Evolutionary conservation across 1,139 yeast species (phyloP).

Genomic region (Pichia sp.): DNA sequence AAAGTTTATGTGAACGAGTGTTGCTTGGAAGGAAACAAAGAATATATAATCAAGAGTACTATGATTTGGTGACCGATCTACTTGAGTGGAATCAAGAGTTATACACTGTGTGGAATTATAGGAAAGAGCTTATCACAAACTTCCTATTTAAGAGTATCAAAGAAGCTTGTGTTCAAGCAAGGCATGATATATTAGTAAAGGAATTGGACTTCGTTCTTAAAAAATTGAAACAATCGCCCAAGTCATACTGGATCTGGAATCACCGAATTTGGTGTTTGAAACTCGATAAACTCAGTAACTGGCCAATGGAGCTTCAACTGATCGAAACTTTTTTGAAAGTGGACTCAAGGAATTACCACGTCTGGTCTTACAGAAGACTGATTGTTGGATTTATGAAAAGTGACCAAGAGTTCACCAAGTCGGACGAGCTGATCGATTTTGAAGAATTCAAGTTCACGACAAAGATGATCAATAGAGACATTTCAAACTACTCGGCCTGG

Average conservation of each 20-base stretch:
- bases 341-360: slow-evolving; percentile 87
- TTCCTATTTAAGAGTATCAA: slow-evolving; percentile 30
- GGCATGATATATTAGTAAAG: slow-evolving; percentile 41
- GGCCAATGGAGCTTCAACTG: slow-evolving; percentile 65
- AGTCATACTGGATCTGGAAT: slow-evolving; percentile 96
- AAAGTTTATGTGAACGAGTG: slow-evolving; percentile 41
- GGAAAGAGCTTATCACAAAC: slow-evolving; percentile 62
- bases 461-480: slow-evolving; percentile 69
- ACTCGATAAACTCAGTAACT: slow-evolving; percentile 48
- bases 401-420: slow-evolving; percentile 27
- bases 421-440: slow-evolving; percentile 23
- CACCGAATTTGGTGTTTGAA: slow-evolving; percentile 83
- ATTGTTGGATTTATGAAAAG: slow-evolving; percentile 47
- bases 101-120: slow-evolving; percentile 85
- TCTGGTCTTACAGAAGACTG: slow-evolving; percentile 89
- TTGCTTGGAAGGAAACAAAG: slow-evolving; percentile 36
- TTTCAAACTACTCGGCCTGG: slow-evolving; percentile 95
- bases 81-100: slow-evolving; percentile 76
- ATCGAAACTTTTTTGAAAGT: slow-evolving; percentile 63
- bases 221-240: slow-evolving; percentile 66
- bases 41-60: slow-evolving; percentile 38
- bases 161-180: slow-evolving; percentile 19
- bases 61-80: slow-evolving; percentile 53
- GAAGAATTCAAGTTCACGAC: slow-evolving; percentile 78
- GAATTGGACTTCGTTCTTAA: slow-evolving; percentile 63